Percentiles rank a stretch among this genome's conserved stretches.
phyloP scores from a whole-genome alignment of 1,139 yeast species.

The Pichia sp. region DNA sequence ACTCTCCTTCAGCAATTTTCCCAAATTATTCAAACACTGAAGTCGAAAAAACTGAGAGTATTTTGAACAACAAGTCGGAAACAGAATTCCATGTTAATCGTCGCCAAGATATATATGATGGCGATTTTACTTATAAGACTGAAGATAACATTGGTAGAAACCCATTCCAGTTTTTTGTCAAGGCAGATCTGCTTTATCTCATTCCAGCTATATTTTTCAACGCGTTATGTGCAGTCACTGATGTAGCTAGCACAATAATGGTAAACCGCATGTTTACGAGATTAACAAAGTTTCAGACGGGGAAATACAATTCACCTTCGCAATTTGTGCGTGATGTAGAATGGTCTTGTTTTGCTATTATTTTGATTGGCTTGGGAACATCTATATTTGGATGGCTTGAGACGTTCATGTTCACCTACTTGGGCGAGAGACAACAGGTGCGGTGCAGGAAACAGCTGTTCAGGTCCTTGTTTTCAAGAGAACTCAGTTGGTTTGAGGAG shows the following conservation, averaged over 20 bases:
- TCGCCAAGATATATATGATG: too few species aligned
- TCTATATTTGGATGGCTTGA: constrained; percentile 53
- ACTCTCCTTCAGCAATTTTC: background rate
- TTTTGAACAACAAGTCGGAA: background rate
- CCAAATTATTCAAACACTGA: background rate
- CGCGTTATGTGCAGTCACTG: constrained; percentile 33
- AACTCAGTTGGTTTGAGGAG: constrained; percentile 58
- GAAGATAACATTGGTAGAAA: constrained; percentile 8
- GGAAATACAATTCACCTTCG: constrained; percentile 29
- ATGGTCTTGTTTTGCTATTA: constrained; percentile 48
- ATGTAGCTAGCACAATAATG: constrained; percentile 61
- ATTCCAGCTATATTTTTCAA: constrained; percentile 20
- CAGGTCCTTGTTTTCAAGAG: constrained; percentile 36
- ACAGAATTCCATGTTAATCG: too few species aligned
- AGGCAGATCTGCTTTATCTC: constrained; percentile 19
- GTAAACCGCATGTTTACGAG: constrained; percentile 61
- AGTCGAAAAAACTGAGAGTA: too few species aligned
- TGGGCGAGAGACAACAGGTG: constrained; percentile 69
- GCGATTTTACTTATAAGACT: background rate
- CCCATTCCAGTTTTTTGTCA: constrained; percentile 21
- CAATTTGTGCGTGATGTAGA: constrained; percentile 44
- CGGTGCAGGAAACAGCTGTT: constrained; percentile 49
- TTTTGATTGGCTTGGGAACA: constrained; percentile 54
- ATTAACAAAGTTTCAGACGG: constrained; percentile 39
- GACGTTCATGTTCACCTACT: constrained; percentile 57